Conservation (phyloP, 1,284 basidiomycete species). For the Trichosporon sp. region DNA sequence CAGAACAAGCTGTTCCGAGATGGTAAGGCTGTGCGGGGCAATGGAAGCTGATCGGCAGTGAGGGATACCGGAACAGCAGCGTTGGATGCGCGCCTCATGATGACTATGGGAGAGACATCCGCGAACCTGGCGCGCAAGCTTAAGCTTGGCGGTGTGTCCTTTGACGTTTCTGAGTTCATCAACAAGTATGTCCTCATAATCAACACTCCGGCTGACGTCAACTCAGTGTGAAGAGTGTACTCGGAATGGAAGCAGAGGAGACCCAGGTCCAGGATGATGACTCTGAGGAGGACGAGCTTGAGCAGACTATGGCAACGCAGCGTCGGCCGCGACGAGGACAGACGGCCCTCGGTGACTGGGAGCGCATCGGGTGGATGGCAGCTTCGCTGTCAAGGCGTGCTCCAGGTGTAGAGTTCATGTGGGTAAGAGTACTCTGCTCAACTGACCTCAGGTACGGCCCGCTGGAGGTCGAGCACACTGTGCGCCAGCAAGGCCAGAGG, state of each 20-base stretch:
- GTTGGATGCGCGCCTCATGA: conserved; percentile 36
- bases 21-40: conserved; percentile 16
- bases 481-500: background rate
- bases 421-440: conserved; percentile 14
- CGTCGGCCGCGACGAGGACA: conserved; percentile 5
- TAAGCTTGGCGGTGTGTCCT: conserved; percentile 45
- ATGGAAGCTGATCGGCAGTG: conserved; percentile 18
- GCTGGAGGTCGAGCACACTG: conserved; percentile 20
- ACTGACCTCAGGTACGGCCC: conserved; percentile 37
- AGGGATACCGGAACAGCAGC: conserved; percentile 31
- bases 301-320: conserved; percentile 7
- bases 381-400: conserved; percentile 39
- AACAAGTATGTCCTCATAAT: conserved; percentile 24
- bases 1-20: conserved; percentile 24
- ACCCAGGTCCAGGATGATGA: conserved; percentile 27
- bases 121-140: conserved; percentile 37
- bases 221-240: conserved; percentile 27
- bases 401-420: conserved; percentile 50
- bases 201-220: background rate
- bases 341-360: conserved; percentile 37
- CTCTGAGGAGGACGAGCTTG: conserved; percentile 29
- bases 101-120: conserved; percentile 28
- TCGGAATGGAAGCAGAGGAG: conserved; percentile 31
- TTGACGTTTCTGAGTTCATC: conserved; percentile 51
- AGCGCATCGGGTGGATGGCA: conserved; percentile 47